phyloP scores from a whole-genome alignment of 192 early-diverging fungal genomes.

The Coemansia sp. region DNA sequence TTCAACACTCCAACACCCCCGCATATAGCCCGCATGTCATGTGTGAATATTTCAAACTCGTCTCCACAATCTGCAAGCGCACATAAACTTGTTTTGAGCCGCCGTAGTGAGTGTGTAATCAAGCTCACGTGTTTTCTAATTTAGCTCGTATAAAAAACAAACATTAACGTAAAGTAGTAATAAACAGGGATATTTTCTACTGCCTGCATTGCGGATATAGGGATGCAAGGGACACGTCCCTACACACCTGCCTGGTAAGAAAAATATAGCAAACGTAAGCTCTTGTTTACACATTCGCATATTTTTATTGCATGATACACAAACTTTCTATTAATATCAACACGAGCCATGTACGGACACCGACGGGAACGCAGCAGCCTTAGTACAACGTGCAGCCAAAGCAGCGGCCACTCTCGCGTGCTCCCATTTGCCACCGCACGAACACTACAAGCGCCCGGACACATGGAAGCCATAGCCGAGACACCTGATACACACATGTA shows the following conservation, averaged over 20 bases:
- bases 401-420: constrained; percentile 40
- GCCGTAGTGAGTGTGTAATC: no score
- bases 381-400: constrained; percentile 39
- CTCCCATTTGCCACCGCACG: constrained; percentile 44
- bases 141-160: neutral
- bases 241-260: neutral
- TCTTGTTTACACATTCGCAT: neutral
- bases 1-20: no score
- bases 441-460: neutral
- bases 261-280: neutral
- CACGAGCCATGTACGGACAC: constrained; percentile 6
- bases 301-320: neutral
- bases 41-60: no score
- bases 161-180: neutral
- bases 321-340: neutral
- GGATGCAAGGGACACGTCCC: neutral
- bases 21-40: no score
- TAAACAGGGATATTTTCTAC: neutral
- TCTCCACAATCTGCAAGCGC: no score
- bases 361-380: constrained; percentile 38
- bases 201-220: neutral
- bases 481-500: neutral
- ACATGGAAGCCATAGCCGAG: constrained; percentile 23
- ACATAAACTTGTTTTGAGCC: no score
- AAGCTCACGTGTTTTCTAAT: no score